Percentiles rank a stretch among this genome's conserved stretches.
Evolutionary conservation across 345 rosid genomes (phyloP).

Genomic region (Gossypium herbaceum): DNA sequence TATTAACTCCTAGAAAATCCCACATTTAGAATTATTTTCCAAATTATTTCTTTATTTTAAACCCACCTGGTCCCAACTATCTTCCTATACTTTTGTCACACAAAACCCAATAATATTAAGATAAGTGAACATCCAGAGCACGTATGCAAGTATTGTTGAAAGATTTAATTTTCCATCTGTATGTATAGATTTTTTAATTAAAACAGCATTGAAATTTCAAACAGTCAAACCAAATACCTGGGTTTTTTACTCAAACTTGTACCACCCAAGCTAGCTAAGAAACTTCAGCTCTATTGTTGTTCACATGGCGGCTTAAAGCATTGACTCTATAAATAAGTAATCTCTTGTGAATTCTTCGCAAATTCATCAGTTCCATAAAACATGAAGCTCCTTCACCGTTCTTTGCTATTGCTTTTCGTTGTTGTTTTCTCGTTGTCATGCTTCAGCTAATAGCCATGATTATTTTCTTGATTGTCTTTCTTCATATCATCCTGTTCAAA

Average conservation of each 20-base stretch:
- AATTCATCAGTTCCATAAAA: neutral
- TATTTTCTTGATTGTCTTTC: too few species aligned
- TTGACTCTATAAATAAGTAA: neutral
- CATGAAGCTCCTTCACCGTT: neutral
- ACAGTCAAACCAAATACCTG: too few species aligned
- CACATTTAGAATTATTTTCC: too few species aligned
- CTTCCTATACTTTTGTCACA: neutral
- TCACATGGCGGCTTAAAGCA: neutral
- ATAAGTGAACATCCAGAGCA: neutral
- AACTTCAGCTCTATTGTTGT: neutral
- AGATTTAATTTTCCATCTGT: neutral
- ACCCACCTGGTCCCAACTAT: neutral
- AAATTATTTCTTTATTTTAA: too few species aligned
- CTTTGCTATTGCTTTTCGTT: neutral
- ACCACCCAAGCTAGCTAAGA: neutral
- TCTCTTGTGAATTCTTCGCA: neutral
- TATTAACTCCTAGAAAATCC: too few species aligned
- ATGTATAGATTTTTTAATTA: neutral
- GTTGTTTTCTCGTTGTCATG: neutral
- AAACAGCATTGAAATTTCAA: neutral
- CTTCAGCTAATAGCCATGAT: neutral
- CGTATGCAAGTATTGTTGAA: neutral
- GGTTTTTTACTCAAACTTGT: too few species aligned
- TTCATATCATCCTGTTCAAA: neutral
- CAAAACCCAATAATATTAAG: neutral